A percentile compares a stretch with the other conserved stretches of the same genome.
Evolutionary conservation across 2,329 filamentous ascomycete genomes (phyloP).

Genomic region (Aspergillus jensenii): DNA sequence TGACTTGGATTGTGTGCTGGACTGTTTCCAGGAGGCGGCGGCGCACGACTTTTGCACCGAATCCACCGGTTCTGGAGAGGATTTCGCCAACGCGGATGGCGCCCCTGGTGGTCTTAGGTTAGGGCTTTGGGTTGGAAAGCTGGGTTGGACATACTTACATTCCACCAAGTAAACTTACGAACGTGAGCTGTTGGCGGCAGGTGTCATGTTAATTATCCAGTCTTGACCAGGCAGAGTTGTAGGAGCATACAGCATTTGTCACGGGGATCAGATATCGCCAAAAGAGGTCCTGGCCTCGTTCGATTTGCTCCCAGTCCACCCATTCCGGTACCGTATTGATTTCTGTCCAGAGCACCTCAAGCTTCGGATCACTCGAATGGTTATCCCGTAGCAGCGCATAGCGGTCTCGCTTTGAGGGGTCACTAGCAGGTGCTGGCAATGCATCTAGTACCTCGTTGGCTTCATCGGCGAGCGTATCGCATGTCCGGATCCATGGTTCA

Average conservation of each 20-base stretch:
- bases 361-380: slow-evolving; percentile 54
- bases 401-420: slow-evolving; percentile 48
- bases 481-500: slow-evolving; percentile 2
- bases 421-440: not conserved
- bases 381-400: slow-evolving; percentile 64
- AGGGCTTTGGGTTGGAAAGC: not conserved
- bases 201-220: not conserved
- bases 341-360: slow-evolving; percentile 63
- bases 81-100: slow-evolving; percentile 71
- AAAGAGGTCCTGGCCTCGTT: slow-evolving; percentile 71
- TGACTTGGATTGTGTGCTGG: slow-evolving; percentile 72
- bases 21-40: slow-evolving; percentile 69
- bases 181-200: slow-evolving; percentile 20
- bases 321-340: slow-evolving; percentile 67
- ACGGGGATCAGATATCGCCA: slow-evolving; percentile 71
- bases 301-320: slow-evolving; percentile 76
- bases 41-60: slow-evolving; percentile 64
- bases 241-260: slow-evolving; percentile 50
- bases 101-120: slow-evolving; percentile 43
- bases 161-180: slow-evolving; percentile 27
- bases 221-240: not conserved
- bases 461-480: slow-evolving; percentile 9
- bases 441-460: slow-evolving; percentile 1
- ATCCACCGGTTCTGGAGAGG: slow-evolving; percentile 70
- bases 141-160: slow-evolving; percentile 18